Evolutionary conservation across 495 filamentous ascomycete genomes (phyloP), one percentile per base, ranked within the genome.

Genomic region (Podospora anserina): DNA sequence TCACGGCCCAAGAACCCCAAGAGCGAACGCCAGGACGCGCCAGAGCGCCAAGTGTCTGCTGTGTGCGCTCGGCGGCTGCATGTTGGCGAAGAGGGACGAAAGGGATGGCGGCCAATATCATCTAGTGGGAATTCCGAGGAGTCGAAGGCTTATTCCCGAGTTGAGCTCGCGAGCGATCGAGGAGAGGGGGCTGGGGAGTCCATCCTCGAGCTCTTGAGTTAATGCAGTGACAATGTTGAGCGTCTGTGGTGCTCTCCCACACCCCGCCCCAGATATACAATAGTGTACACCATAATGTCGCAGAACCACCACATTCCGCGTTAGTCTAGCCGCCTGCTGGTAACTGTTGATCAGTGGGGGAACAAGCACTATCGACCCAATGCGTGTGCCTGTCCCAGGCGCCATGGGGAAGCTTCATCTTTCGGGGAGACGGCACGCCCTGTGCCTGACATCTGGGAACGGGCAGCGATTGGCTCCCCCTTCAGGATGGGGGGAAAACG

Each of bases 21-120:
- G 39, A 49, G 39, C 39, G 9, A 13, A 49, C 39, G 39, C 55
- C 55, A 58, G 55, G 55, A 58, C 55, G 55, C 55, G 55, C 55
- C 55, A 58, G 55, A 18, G 55, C 55, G 39, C 39, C 39, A 16
- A 49, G 39, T 49, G 7, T 11, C 39, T 16, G 9, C 9, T 16
- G 39, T 49, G 13, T 49, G 15, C 9, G 39, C 39, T 49, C 39
- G 39, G 39, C 39, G 39, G 39, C 39, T 49, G 39, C 39, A 13
- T 5, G 15, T 49, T 13, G 39, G 39, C 7, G 39, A 49, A 49
- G 39, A 49, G 15, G 39, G 30, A 32, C 30, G 7, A 32, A 32
- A 32, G 30, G 30, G 7, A 32, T 32, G 30, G 30, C 30, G 30
- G 30, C 30, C 30, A 49, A 18, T 49, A 49, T 16, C 39, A 11